Evolutionary conservation across 768 basidiomycete genomes (phyloP), one percentile per base, ranked within the genome.

Genomic region (Kwoniella pini): DNA sequence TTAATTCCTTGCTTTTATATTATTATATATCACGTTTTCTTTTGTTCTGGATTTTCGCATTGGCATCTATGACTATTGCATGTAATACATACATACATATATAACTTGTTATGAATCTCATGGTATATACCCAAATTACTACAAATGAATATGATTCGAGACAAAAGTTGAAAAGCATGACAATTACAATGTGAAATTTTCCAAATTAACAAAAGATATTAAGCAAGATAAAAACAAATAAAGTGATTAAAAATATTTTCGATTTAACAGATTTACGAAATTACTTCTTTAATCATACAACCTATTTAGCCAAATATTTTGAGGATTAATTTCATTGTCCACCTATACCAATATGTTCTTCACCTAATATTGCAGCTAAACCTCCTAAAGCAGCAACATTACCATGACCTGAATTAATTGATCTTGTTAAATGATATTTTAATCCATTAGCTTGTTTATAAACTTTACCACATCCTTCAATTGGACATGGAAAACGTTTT

Each of bases 391-490:
- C 68, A 13, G 75, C 69, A 13, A 76, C 63, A 63, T 74, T 72
- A 6, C 75, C 77, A 58, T 78, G 77, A 21, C 71, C 70, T 17
- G 69, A 71, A 53, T 78, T 78, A 54, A 78, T 77, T 17, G 70
- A 72, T 17, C 72, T 65, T 4, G 74, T 77, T 42, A 78, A 51
- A 56, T 78, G 77, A 56, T 78, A 78, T 43, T 77, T 76, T 31
- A 78, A 57, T 12, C 77, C 77, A 56, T 78, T 78, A 19, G 77
- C 75, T 60, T 78, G 77, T 57, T 76, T 76, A 55, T 78, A 78
- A 43, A 67, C 65, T 48, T 78, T 78, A 31, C 74, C 76, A 40
- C 77, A 78, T 7, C 77, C 77, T 40, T 75, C 74, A 22, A 78
- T 72, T 5, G 77, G 77, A 57, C 77, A 78, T 12, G 72, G 65